phyloP scores from a whole-genome alignment of 1,139 yeast species.

The Yamadazyma siamensis region DNA sequence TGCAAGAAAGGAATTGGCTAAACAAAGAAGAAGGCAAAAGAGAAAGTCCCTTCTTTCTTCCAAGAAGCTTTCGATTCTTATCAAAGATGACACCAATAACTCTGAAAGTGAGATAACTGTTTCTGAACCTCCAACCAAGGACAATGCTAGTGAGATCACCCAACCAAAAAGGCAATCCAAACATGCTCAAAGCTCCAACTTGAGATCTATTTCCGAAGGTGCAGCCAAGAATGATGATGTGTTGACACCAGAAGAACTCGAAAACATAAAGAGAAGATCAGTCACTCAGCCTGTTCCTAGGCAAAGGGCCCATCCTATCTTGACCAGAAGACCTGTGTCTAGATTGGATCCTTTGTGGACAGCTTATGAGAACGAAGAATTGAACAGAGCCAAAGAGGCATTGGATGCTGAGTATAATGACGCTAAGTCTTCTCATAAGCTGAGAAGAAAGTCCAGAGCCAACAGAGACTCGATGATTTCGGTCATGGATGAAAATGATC shows the following conservation, averaged over 20 bases:
- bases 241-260: conserved; percentile 41
- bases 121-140: conserved; percentile 5
- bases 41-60: conserved; percentile 43
- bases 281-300: conserved; percentile 42
- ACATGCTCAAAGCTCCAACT: conserved; percentile 13
- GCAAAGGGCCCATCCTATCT: conserved; percentile 40
- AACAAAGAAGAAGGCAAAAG: conserved; percentile 43
- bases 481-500: conserved; percentile 20
- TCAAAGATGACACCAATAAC: conserved; percentile 33
- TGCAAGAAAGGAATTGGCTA: conserved; percentile 46
- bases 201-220: conserved; percentile 41
- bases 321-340: conserved; percentile 63
- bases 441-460: conserved; percentile 17
- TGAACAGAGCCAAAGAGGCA: conserved; percentile 44
- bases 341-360: conserved; percentile 64
- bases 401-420: conserved; percentile 37
- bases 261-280: conserved; percentile 43
- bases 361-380: conserved; percentile 47
- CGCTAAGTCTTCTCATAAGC: conserved; percentile 7
- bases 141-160: conserved; percentile 17
- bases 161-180: conserved; percentile 43
- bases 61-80: conserved; percentile 37
- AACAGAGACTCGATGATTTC: conserved; percentile 42
- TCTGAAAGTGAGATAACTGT: conserved; percentile 29
- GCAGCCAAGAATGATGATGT: conserved; percentile 23